Evolutionary conservation across 495 filamentous ascomycete species (phyloP).

Genomic region (Xeromyces bisporus): DNA sequence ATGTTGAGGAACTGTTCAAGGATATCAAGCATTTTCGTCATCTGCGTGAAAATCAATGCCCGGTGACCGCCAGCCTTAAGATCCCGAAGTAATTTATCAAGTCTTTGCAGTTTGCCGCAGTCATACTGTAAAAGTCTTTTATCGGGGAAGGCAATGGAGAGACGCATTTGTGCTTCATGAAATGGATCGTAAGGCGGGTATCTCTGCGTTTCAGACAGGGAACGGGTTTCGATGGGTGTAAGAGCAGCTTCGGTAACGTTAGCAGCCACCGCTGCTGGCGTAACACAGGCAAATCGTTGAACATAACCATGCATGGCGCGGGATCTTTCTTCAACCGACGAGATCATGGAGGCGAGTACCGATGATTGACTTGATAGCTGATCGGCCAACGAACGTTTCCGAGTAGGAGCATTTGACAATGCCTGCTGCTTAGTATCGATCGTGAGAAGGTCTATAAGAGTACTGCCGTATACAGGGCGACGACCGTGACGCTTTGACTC

Average conservation of each 20-base stretch:
- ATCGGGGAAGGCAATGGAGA: constrained; percentile 94
- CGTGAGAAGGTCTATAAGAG: constrained; percentile 52
- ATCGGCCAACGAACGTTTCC: constrained; percentile 35
- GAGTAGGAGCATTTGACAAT: constrained; percentile 20
- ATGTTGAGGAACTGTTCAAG: constrained; percentile 97
- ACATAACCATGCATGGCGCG: constrained; percentile 55
- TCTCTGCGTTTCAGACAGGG: constrained; percentile 30
- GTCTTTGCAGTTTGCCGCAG: constrained; percentile 87
- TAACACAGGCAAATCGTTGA: constrained; percentile 78
- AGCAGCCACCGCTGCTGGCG: constrained; percentile 66
- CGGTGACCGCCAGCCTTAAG: constrained; percentile 83
- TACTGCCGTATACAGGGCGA: constrained; percentile 63
- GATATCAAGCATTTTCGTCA: constrained; percentile 97
- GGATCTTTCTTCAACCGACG: constrained; percentile 54
- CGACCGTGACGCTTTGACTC: constrained; percentile 69
- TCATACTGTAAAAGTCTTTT: constrained; percentile 92
- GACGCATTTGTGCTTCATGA: constrained; percentile 82
- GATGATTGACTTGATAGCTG: constrained; percentile 60
- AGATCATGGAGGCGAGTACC: constrained; percentile 53
- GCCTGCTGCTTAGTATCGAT: constrained; percentile 36
- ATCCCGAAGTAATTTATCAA: constrained; percentile 72
- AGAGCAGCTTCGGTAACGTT: constrained; percentile 55
- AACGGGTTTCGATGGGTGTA: constrained; percentile 45
- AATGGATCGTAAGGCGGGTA: constrained; percentile 59
- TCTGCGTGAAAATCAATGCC: constrained; percentile 95